Conservation (phyloP, 768 basidiomycete genomes). For the Suillus luteus region DNA sequence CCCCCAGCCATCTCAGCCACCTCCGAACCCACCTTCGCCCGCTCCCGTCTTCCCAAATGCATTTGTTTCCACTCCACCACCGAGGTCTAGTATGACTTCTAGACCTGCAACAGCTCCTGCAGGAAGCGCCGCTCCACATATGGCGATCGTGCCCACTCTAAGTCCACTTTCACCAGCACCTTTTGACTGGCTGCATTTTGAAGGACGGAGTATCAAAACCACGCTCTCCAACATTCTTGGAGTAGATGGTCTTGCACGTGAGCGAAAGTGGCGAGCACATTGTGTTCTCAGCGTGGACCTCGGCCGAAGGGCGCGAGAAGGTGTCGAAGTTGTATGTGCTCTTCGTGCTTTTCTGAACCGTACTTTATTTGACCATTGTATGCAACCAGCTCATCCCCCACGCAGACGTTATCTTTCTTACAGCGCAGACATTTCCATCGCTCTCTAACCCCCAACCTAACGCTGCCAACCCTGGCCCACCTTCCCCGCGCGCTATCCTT, state of each 20-base stretch:
- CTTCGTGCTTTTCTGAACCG: background rate
- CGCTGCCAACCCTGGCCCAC: conserved; percentile 49
- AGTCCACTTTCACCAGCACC: conserved; percentile 69
- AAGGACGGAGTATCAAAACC: conserved; percentile 78
- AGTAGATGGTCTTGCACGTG: conserved; percentile 77
- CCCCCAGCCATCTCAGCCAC: conserved; percentile 20
- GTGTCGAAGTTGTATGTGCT: conserved; percentile 72
- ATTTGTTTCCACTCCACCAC: conserved; percentile 25
- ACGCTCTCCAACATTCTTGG: conserved; percentile 79
- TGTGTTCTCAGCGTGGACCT: conserved; percentile 83
- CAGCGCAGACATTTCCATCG: conserved; percentile 29
- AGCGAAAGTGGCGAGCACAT: conserved; percentile 81
- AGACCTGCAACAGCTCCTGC: conserved; percentile 34
- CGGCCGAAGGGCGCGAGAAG: conserved; percentile 71
- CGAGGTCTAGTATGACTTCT: conserved; percentile 36
- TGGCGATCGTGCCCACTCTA: conserved; percentile 30
- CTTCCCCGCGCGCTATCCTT: conserved; percentile 72
- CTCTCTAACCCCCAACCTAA: conserved; percentile 42
- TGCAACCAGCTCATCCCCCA: conserved; percentile 70
- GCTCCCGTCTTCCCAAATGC: conserved; percentile 32
- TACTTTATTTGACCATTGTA: conserved; percentile 5
- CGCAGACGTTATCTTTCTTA: conserved; percentile 78
- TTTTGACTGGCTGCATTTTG: conserved; percentile 87
- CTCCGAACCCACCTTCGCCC: conserved; percentile 29
- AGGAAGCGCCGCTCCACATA: conserved; percentile 8